Evolutionary conservation across 2,329 filamentous ascomycete genomes (phyloP).

Genomic region (Scorias spongiosa): DNA sequence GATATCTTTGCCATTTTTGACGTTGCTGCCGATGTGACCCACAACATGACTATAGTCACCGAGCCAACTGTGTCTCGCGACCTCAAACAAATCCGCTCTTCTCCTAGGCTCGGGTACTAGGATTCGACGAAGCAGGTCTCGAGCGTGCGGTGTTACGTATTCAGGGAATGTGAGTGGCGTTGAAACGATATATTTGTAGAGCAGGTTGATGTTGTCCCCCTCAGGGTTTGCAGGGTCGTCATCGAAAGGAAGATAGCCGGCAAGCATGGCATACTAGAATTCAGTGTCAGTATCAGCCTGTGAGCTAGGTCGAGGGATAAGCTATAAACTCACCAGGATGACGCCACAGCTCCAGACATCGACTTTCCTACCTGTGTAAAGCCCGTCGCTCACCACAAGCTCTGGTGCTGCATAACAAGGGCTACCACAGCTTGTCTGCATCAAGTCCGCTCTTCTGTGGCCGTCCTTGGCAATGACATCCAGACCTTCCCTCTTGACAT

Average conservation of each 20-base stretch:
- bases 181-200: conserved; percentile 98
- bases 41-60: conserved; percentile 96
- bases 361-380: conserved; percentile 95
- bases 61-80: conserved; percentile 93
- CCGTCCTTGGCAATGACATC: conserved; percentile 59
- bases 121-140: conserved; percentile 82
- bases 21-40: conserved; percentile 90
- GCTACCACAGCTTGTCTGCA: conserved; percentile 98
- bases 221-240: conserved; percentile 97
- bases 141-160: conserved; percentile 93
- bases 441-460: conserved; percentile 74
- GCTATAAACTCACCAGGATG: conserved; percentile 58
- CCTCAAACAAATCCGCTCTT: conserved; percentile 90
- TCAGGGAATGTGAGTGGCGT: conserved; percentile 95
- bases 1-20: conserved; percentile 73
- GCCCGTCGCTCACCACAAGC: conserved; percentile 87
- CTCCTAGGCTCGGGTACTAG: conserved; percentile 90
- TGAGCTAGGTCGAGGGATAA: conserved; percentile 3
- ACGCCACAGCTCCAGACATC: conserved; percentile 99
- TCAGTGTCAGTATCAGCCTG: background rate
- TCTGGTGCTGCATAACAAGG: conserved; percentile 96
- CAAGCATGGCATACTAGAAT: conserved; percentile 91
- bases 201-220: conserved; percentile 94
- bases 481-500: conserved; percentile 70
- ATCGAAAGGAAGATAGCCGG: conserved; percentile 92